Conservation (phyloP, 176 grass and related monocot genomes). For the Rhipidocladum racemiflorum region DNA sequence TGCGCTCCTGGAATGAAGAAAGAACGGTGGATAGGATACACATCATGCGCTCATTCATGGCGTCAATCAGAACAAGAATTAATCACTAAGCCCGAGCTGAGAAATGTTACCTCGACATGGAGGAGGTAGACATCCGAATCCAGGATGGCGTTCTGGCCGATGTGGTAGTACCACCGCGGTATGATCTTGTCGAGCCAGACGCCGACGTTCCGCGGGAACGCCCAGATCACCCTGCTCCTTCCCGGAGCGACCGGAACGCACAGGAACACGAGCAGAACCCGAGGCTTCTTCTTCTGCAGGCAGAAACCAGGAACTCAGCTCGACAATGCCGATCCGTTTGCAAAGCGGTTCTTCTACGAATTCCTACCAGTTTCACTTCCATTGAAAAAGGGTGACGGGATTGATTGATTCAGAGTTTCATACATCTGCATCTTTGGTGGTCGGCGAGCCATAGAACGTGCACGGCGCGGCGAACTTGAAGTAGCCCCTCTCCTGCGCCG, state of each 20-base stretch:
- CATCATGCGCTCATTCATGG: not conserved
- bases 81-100: not conserved
- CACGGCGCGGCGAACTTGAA: conserved; percentile 55
- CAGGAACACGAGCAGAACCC: conserved; percentile 55
- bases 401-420: not conserved
- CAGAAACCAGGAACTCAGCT: not conserved
- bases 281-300: conserved; percentile 24
- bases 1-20: conserved; percentile 53
- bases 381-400: not conserved
- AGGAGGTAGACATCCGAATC: conserved; percentile 91
- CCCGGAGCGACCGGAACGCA: conserved; percentile 75
- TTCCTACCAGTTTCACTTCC: not conserved
- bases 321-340: too few species aligned
- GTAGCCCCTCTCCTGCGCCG: conserved; percentile 34
- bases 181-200: conserved; percentile 58
- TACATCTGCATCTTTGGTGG: not conserved
- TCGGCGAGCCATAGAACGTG: conserved; percentile 30
- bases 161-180: conserved; percentile 65
- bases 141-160: conserved; percentile 53
- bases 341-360: not conserved
- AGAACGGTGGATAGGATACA: not conserved
- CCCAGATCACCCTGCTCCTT: conserved; percentile 66
- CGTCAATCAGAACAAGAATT: not conserved
- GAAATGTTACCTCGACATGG: conserved; percentile 58
- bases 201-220: conserved; percentile 53